phyloP scores from a whole-genome alignment of 2,329 filamentous ascomycete genomes.

The Phaeosphaeria sp. region DNA sequence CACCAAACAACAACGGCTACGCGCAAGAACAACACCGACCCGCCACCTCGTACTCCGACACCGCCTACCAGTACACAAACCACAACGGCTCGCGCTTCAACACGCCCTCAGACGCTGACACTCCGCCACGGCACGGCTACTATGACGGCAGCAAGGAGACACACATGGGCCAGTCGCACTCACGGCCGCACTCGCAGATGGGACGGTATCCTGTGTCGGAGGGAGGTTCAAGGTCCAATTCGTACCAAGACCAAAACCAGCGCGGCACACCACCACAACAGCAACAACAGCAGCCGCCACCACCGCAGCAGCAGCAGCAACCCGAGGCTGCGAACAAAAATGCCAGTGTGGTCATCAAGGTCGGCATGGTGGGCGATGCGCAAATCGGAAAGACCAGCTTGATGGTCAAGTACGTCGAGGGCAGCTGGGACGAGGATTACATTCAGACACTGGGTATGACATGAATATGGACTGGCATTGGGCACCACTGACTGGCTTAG shows the following conservation, averaged over 20 bases:
- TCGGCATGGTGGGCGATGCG: constrained; percentile 98
- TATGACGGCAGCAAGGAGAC: constrained; percentile 42
- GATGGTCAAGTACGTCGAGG: constrained; percentile 99
- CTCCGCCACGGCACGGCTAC: constrained; percentile 45
- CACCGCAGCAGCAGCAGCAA: constrained; percentile 30
- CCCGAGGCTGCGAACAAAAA: constrained; percentile 55
- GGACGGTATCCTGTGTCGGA: constrained; percentile 57
- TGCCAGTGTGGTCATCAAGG: constrained; percentile 90
- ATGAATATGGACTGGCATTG: not conserved
- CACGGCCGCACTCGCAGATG: constrained; percentile 58
- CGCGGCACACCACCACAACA: constrained; percentile 50
- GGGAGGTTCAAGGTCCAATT: constrained; percentile 38
- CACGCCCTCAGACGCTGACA: constrained; percentile 57
- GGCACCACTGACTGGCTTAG: constrained; percentile 50
- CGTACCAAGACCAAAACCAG: constrained; percentile 58
- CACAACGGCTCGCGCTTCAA: constrained; percentile 50
- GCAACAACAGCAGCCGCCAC: constrained; percentile 17
- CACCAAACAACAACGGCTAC: constrained; percentile 40
- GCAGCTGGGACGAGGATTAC: constrained; percentile 99
- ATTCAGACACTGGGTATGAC: constrained; percentile 87
- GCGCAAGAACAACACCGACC: constrained; percentile 57
- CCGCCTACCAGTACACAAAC: constrained; percentile 50
- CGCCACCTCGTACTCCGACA: constrained; percentile 62
- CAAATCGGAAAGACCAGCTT: constrained; percentile 99
- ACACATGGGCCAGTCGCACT: constrained; percentile 46